Evolutionary conservation across 345 rosid species (phyloP).

Genomic region (Eucalyptus viminalis): DNA sequence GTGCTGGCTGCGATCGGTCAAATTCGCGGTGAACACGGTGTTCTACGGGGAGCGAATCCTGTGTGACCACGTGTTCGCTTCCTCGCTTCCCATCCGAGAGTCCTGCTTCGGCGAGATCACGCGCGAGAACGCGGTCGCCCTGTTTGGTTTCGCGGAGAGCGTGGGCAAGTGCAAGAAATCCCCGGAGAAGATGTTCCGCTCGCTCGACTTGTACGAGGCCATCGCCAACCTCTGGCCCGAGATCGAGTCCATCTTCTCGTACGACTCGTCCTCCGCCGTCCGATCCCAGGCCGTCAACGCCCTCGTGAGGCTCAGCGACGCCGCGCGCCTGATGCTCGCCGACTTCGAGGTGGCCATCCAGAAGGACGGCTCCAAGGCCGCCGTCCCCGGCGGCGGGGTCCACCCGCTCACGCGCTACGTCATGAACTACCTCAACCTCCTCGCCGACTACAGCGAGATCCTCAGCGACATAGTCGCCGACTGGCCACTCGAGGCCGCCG

Average conservation of each 20-base stretch:
- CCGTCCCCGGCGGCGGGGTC: slow-evolving; percentile 56
- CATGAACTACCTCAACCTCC: slow-evolving; percentile 65
- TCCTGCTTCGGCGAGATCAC: slow-evolving; percentile 49
- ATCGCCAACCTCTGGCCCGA: slow-evolving; percentile 32
- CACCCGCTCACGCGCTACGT: slow-evolving; percentile 77
- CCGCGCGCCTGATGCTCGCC: slow-evolving; percentile 24
- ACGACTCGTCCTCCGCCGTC: slow-evolving; percentile 26
- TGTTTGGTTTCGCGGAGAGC: slow-evolving; percentile 56
- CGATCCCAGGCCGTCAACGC: slow-evolving; percentile 29
- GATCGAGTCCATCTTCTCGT: slow-evolving; percentile 38
- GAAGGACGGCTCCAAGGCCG: slow-evolving; percentile 36
- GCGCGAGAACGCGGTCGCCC: slow-evolving; percentile 31
- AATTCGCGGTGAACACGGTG: slow-evolving; percentile 29
- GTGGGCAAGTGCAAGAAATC: slow-evolving; percentile 56
- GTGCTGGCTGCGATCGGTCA: slow-evolving; percentile 43
- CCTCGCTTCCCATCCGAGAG: slow-evolving; percentile 29
- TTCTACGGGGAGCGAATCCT: slow-evolving; percentile 64
- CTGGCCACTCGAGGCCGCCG: slow-evolving; percentile 17
- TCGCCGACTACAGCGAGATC: slow-evolving; percentile 43
- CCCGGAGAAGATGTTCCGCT: slow-evolving; percentile 62
- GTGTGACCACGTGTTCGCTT: slow-evolving; percentile 52
- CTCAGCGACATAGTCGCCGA: slow-evolving; percentile 48
- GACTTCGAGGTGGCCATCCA: slow-evolving; percentile 53
- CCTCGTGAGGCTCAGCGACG: slow-evolving; percentile 30
- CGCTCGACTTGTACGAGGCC: slow-evolving; percentile 51